Base-by-base conservation (phyloP, 805 yeast genomes). In the Lachancea quebecensis region DNA sequence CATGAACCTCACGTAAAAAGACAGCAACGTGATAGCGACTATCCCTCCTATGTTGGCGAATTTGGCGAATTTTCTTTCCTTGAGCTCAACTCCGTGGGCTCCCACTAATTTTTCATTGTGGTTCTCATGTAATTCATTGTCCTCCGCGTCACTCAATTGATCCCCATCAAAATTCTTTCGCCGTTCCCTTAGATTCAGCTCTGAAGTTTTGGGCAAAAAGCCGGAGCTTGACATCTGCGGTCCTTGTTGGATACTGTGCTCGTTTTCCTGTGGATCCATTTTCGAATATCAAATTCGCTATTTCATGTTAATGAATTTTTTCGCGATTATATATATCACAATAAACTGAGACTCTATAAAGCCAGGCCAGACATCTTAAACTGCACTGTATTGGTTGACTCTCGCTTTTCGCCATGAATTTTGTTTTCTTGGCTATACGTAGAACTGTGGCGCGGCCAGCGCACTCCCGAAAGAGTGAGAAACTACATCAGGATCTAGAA, bases 1-100 rank as follows among this genome's bases (percentile, higher is more conserved):
- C 68, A 85, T 81, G 64, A 89, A 78, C 55, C 98, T 78, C 35
- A 87, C 74, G 50, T 74, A 75, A 56, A 90, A 84, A 9, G 93
- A 81, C 15, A 82, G 51, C 1, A 74, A 47, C 0, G 96, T 89
- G 58, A 90, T 74, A 17, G 80, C 39, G 3, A 83, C 54, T 5
- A 33, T 11, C 11, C 38, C 43, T 6, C 25, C 25, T 7, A 21
- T 30, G 14, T 14, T 30, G 33, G 33, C 33, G 9, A 30, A 30
- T 30, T 30, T 30, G 14, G 33, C 25, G 7, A 21, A 4, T 7
- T 21, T 21, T 21, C 25, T 21, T 21, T 21, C 7, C 25, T 21
- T 21, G 25, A 21, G 25, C 25, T 21, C 25, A 29, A 21, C 14
- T 15, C 30, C 17, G 10, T 7, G 35, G n/a, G 89, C 11, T 25